Evolutionary conservation across 169 alveolate species (phyloP).

Genomic region (Miamiensis avidus): DNA sequence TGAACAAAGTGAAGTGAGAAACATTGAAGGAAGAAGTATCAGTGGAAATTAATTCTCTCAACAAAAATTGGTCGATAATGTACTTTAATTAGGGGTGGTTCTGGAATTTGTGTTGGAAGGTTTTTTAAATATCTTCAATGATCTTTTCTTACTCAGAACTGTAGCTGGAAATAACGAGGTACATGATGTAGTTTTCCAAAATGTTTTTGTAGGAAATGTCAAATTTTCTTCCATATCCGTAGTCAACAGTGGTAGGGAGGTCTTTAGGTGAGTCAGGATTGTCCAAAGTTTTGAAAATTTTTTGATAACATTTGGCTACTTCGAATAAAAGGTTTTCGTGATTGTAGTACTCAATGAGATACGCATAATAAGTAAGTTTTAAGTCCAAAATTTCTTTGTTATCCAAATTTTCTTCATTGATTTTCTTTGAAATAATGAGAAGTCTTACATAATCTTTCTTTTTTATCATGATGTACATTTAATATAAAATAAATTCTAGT

Average conservation of each 20-base stretch:
- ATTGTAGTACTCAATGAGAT: conserved; percentile 57
- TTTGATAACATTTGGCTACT: conserved; percentile 59
- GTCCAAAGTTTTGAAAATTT: conserved; percentile 60
- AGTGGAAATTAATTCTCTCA: conserved; percentile 28
- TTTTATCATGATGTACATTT: conserved; percentile 67
- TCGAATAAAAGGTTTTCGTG: conserved; percentile 70
- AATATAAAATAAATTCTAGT: conserved; percentile 70
- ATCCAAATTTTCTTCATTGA: conserved; percentile 58
- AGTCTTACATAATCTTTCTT: conserved; percentile 69
- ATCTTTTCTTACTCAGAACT: conserved; percentile 56
- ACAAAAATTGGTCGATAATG: conserved; percentile 47
- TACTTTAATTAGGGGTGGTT: conserved; percentile 42
- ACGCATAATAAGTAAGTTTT: conserved; percentile 62
- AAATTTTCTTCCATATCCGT: background rate
- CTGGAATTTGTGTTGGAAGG: conserved; percentile 50
- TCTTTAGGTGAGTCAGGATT: conserved; percentile 12
- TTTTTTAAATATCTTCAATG: conserved; percentile 36
- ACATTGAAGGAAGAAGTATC: conserved; percentile 10
- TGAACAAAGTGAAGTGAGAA: background rate
- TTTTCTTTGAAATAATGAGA: conserved; percentile 68
- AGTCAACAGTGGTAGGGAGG: background rate
- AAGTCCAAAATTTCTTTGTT: conserved; percentile 61
- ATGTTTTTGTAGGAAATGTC: conserved; percentile 7
- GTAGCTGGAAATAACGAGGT: conserved; percentile 58
- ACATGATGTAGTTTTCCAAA: conserved; percentile 60